Evolutionary conservation across 116 monocot genomes (phyloP), one percentile per base, ranked within the genome.

Genomic region (Posidonia oceanica): DNA sequence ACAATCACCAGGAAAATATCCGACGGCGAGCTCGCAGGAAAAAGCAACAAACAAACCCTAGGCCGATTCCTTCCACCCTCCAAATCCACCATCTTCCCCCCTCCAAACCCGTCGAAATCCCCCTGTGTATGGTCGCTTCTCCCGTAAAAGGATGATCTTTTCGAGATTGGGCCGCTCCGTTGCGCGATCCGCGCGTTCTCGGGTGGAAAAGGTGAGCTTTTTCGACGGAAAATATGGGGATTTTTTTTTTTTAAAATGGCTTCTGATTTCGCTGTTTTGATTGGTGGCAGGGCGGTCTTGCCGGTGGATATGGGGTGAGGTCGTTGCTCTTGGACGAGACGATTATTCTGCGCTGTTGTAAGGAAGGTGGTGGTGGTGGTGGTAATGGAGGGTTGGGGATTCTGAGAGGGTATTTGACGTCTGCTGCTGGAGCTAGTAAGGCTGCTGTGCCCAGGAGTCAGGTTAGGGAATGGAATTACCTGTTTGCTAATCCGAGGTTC

Each of bases 381-480:
- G 14, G 40, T 39, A 3, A 16, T 16, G 13, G 39, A 22, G 83
- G 73, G 57, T 70, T 81, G 60, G 80, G 78, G 59, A 61, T 72
- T 53, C 4, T 81, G 14, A 83, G 86, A 56, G 55, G 90, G 52
- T 82, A 84, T 64, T 36, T 90, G 71, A 84, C 77, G 11, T 40
- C 78, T 66, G 79, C 77, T 21, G 44, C 72, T 69, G 82, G 86
- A 3, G 75, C 72, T 52, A 68, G 68, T 3, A 77, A 51, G 15
- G 63, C 52, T 40, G 18, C 59, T 13, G 66, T 22, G 3, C 38
- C 65, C 6, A 68, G 76, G 64, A 75, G 70, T 21, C 74, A 40
- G 40, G 14, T 72, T 15, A 36, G 2, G 41, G 74, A 80, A 3
- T 84, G 83, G 84, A 81, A 84, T 71, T 78, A 51, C 20, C 68